Conservation (phyloP, 257 asterid genomes). For the Fraxinus quadrangulata region DNA sequence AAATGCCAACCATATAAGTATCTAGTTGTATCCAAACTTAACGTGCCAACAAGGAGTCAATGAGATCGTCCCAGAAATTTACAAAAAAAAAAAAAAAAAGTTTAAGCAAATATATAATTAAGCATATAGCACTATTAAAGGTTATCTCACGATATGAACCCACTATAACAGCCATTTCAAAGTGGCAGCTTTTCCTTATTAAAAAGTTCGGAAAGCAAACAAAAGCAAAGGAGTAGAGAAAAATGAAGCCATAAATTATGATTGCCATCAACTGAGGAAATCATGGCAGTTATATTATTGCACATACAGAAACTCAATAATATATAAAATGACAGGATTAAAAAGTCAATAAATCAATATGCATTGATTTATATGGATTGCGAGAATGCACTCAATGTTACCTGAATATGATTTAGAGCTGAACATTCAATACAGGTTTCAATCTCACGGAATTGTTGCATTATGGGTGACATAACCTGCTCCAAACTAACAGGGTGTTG, state of each 20-base stretch:
- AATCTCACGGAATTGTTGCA: constrained; percentile 98
- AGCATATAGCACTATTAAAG: constrained; percentile 1
- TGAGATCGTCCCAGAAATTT: background rate
- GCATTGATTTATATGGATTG: background rate
- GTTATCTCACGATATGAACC: constrained; percentile 15
- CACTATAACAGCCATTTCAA: constrained; percentile 3
- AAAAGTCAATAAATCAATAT: background rate
- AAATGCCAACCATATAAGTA: constrained; percentile 12
- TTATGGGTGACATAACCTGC: constrained; percentile 95
- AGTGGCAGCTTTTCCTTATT: constrained; percentile 1
- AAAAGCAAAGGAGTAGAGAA: background rate
- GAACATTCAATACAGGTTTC: constrained; percentile 99
- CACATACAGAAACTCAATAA: background rate
- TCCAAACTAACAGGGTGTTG: constrained; percentile 74
- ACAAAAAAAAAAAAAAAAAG: background rate
- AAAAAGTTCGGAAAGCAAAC: constrained; percentile 2
- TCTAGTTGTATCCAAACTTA: background rate
- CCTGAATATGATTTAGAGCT: constrained; percentile 81
- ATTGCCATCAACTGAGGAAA: background rate
- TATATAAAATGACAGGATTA: background rate
- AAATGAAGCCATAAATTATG: background rate
- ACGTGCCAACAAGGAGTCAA: background rate
- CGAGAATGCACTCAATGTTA: constrained; percentile 21
- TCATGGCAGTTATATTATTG: background rate
- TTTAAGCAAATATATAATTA: background rate